phyloP scores from a whole-genome alignment of 345 rosid species.

The Corchorus capsularis region DNA sequence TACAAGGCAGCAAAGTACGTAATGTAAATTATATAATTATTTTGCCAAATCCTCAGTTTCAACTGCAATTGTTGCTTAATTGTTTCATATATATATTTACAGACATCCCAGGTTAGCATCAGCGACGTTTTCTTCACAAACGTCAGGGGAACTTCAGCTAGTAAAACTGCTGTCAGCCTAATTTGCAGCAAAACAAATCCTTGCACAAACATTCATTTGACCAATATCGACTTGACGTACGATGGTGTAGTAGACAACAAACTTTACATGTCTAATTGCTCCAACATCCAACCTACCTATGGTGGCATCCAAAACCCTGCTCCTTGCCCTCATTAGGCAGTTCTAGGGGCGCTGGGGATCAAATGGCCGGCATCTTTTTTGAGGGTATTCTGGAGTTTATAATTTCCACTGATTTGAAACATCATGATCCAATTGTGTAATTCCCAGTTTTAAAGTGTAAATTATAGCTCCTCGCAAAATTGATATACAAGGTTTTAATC shows the following conservation, averaged over 20 bases:
- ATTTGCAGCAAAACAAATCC: constrained; percentile 53
- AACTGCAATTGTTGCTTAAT: background rate
- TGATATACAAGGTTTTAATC: background rate
- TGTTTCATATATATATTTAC: background rate
- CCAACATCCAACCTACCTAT: constrained; percentile 30
- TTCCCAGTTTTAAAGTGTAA: background rate
- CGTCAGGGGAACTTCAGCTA: constrained; percentile 47
- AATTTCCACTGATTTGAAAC: background rate
- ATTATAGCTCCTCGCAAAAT: background rate
- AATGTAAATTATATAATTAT: background rate
- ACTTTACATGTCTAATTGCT: constrained; percentile 41
- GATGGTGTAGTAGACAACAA: constrained; percentile 7
- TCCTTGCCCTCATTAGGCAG: constrained; percentile 29
- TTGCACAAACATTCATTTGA: constrained; percentile 41
- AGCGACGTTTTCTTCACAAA: constrained; percentile 42
- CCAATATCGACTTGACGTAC: constrained; percentile 43
- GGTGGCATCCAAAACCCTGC: constrained; percentile 45
- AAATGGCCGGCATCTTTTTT: no score
- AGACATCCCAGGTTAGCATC: constrained; percentile 57
- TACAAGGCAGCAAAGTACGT: constrained; percentile 16
- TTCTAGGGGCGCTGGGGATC: no score
- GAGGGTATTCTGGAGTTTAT: background rate
- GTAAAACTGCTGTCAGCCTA: constrained; percentile 42
- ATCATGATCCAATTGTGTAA: background rate
- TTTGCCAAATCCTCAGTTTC: no score